These are phyloP conservation scores for Syncephalis fuscata DNA, from an alignment of 371 early-diverging fungal genomes.

Conservation along the genomic window DNA sequence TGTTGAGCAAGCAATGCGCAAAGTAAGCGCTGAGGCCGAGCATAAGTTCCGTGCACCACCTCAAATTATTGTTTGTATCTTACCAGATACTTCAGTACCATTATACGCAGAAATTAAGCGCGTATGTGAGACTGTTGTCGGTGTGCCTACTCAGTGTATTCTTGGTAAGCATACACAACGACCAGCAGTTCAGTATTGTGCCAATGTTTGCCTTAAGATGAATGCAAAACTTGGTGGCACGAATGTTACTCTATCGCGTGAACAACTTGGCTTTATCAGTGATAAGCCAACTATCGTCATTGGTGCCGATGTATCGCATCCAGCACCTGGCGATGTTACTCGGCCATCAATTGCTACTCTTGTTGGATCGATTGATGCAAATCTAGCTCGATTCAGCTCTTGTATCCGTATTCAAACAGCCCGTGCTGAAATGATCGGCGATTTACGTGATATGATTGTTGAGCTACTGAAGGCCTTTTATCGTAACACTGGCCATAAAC, in stretches of 20 bases:
- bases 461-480: conserved; percentile 70
- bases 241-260: conserved; percentile 32
- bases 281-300: conserved; percentile 75
- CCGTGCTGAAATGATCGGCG: conserved; percentile 75
- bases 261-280: conserved; percentile 36
- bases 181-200: conserved; percentile 49
- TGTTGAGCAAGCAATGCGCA: conserved; percentile 45
- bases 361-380: conserved; percentile 75
- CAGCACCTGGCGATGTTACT: conserved; percentile 53
- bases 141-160: conserved; percentile 87
- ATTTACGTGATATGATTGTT: conserved; percentile 63
- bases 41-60: conserved; percentile 54
- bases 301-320: conserved; percentile 92
- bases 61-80: conserved; percentile 63
- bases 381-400: conserved; percentile 73
- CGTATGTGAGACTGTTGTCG: conserved; percentile 77
- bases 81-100: conserved; percentile 70
- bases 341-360: conserved; percentile 83
- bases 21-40: conserved; percentile 50
- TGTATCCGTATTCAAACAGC: conserved; percentile 67
- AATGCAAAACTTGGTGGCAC: conserved; percentile 78
- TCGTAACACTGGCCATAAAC: conserved; percentile 48
- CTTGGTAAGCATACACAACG: conserved; percentile 49
- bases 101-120: conserved; percentile 93
- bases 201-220: conserved; percentile 72